Evolutionary conservation across 805 yeast species (phyloP), one percentile per base, ranked within the genome.

Genomic region (Kuraishia molischiana): DNA sequence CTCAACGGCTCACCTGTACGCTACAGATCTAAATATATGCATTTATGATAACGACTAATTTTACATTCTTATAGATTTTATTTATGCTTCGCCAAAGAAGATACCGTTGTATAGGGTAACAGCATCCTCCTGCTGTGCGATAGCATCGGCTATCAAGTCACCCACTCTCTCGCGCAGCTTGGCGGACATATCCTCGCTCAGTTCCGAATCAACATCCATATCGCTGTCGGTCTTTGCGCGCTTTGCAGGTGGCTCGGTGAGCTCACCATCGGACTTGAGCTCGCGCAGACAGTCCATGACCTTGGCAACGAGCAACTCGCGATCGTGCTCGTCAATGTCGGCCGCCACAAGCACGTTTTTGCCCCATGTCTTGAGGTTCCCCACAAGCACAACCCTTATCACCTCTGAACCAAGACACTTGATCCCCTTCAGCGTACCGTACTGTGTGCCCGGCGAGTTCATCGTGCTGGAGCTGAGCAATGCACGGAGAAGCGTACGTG

Each of bases 401-500:
- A 92, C 94, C 58, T 92, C 97, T 4, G 79, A 66, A 3, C 97
- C 98, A 50, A 92, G 62, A 15, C 81, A 85, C 40, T 75, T 72
- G 50, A 92, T 69, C 4, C 97, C 98, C 35, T 76, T 72, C 22
- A 94, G 71, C 4, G 97, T 80, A 29, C 99, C 99, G 50, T 83
- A 92, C 44, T 87, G 86, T 0, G 97, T 86, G 2, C 95, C 95
- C 0, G 95, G 87, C 47, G 83, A 79, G 28, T 80, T 74, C 5
- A 87, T 71, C 5, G 61, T 54, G 34, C 50, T 38, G 31, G 24
- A 50, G 50, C 89, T 95, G 56, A 92, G 66, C 47, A 94, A 83
- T 0, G 97, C 97, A 51, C 95, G 78, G 42, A 94, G 66, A 39
- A 94, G 64, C 2, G 98, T 94, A 55, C 98, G 72, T 5, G 97